phyloP scores from a whole-genome alignment of 2,329 filamentous ascomycete species.

The Colletotrichum tabaci region DNA sequence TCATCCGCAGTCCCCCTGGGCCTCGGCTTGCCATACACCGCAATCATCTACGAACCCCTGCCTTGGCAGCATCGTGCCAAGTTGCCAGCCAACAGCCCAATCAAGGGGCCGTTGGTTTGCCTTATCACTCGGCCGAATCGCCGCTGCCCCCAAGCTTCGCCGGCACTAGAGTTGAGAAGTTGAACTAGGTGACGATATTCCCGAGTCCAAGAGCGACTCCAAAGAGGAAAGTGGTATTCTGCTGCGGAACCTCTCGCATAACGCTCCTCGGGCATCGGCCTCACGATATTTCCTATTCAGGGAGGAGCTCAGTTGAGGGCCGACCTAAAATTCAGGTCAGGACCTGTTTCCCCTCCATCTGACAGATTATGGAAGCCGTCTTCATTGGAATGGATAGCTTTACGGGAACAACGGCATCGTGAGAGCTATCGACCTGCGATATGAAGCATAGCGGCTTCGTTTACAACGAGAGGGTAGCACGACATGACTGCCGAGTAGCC shows the following conservation, averaged over 20 bases:
- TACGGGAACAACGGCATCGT: slow-evolving; percentile 28
- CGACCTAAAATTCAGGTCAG: not conserved
- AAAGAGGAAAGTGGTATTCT: slow-evolving; percentile 37
- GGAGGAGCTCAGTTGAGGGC: slow-evolving; percentile 27
- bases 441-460: slow-evolving; percentile 24
- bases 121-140: slow-evolving; percentile 12
- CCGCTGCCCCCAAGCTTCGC: slow-evolving; percentile 1
- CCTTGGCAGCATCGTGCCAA: slow-evolving; percentile 16
- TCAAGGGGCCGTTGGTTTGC: not conserved
- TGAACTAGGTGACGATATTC: slow-evolving; percentile 11
- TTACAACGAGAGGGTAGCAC: not conserved
- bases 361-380: too few relatives aligned
- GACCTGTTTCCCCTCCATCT: not conserved
- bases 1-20: too few relatives aligned
- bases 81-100: slow-evolving; percentile 10
- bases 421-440: slow-evolving; percentile 34
- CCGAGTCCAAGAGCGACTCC: slow-evolving; percentile 9
- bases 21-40: not conserved
- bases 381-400: not conserved
- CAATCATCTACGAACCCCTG: slow-evolving; percentile 18
- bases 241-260: slow-evolving; percentile 5
- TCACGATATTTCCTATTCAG: slow-evolving; percentile 33
- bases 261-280: slow-evolving; percentile 2
- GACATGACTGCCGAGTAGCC: not conserved
- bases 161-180: not conserved